These are phyloP conservation scores for Cardamine resedifolia DNA, from an alignment of 345 rosid species.

Conservation along the genomic window DNA sequence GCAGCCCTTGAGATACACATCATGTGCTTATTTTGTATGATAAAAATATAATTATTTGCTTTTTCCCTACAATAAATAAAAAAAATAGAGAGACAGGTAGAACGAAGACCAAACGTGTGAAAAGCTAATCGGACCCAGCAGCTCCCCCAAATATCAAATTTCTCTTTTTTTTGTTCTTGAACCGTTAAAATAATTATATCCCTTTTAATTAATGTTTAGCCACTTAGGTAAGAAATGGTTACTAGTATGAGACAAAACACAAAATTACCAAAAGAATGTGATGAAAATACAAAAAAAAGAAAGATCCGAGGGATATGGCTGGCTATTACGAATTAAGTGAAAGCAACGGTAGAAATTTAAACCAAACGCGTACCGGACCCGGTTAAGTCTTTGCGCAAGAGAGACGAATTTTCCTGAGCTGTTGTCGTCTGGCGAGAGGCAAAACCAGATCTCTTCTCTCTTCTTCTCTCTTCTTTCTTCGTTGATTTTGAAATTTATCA, in stretches of 20 bases:
- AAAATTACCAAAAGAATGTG: neutral
- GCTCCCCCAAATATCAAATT: too few relatives aligned
- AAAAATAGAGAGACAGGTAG: too few relatives aligned
- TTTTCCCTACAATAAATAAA: too few relatives aligned
- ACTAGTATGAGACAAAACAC: neutral
- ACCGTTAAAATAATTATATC: too few relatives aligned
- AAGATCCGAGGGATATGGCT: too few relatives aligned
- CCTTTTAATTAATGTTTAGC: neutral
- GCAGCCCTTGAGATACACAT: neutral
- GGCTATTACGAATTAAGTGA: neutral
- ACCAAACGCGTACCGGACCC: neutral
- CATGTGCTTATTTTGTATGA: neutral
- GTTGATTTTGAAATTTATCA: slow-evolving; percentile 1
- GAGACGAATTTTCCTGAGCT: slow-evolving; percentile 24
- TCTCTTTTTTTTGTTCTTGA: too few relatives aligned
- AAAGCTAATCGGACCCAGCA: too few relatives aligned
- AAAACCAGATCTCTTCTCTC: slow-evolving; percentile 10
- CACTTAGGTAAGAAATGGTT: neutral
- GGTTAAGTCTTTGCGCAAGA: neutral
- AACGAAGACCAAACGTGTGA: too few relatives aligned
- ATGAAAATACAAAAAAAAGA: neutral
- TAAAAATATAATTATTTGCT: too few relatives aligned
- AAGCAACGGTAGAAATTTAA: neutral
- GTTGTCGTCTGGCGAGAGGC: slow-evolving; percentile 19
- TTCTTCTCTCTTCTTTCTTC: neutral